phyloP scores from a whole-genome alignment of 768 basidiomycete genomes.

The Hygrophorus pudorinus region DNA sequence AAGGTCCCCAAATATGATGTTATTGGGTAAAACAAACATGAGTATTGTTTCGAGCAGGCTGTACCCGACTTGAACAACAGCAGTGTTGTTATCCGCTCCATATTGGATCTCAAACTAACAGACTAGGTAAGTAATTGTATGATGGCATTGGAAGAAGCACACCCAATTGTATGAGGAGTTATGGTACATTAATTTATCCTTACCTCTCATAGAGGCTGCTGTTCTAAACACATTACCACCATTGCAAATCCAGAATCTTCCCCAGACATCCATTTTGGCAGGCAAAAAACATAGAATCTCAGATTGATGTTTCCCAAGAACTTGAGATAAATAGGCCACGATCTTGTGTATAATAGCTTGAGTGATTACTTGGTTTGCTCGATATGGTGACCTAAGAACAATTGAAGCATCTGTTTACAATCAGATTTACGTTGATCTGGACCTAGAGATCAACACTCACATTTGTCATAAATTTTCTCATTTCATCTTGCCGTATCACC shows the following conservation, averaged over 20 bases:
- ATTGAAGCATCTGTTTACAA: constrained; percentile 10
- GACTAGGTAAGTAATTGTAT: not conserved
- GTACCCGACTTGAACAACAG: constrained; percentile 4
- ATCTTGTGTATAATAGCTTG: constrained; percentile 8
- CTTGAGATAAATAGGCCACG: constrained; percentile 10
- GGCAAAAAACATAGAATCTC: constrained; percentile 8
- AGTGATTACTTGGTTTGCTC: not conserved
- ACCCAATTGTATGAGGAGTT: constrained; percentile 3
- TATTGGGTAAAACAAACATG: constrained; percentile 2
- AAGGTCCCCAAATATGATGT: not conserved
- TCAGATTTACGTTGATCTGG: not conserved
- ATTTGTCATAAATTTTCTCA: constrained; percentile 5
- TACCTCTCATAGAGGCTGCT: not conserved
- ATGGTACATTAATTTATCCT: not conserved
- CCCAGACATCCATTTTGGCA: constrained; percentile 13
- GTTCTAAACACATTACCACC: constrained; percentile 17
- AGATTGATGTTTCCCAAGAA: constrained; percentile 2
- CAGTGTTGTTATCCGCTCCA: not conserved
- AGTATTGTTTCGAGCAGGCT: constrained; percentile 11
- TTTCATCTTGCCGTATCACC: not conserved
- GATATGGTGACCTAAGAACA: constrained; percentile 11
- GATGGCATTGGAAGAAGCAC: not conserved
- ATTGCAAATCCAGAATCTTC: constrained; percentile 15
- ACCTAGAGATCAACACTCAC: constrained; percentile 5
- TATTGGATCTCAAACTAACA: constrained; percentile 4